A percentile compares a stretch with the other conserved stretches of the same genome.
Conservation (phyloP, 1,139 yeast genomes). For the Scheffersomyces stambukii region DNA sequence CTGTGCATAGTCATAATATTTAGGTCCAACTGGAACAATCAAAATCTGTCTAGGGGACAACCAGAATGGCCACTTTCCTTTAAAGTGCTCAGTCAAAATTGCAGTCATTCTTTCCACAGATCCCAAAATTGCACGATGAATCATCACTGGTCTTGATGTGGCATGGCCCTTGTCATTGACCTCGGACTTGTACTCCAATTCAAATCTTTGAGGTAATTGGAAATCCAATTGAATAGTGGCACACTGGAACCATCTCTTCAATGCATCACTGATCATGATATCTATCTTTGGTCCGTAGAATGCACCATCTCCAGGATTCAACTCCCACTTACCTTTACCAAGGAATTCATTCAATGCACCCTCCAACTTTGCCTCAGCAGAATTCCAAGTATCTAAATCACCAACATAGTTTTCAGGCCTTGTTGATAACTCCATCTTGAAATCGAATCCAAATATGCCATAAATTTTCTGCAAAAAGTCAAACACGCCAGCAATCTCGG, state of each 20-base stretch:
- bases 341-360: conserved; percentile 60
- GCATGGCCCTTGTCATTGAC: conserved; percentile 46
- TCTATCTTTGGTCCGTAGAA: conserved; percentile 99
- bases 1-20: conserved; percentile 85
- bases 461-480: conserved; percentile 77
- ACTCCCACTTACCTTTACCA: conserved; percentile 83
- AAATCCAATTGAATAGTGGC: conserved; percentile 97
- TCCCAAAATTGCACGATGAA: conserved; percentile 96
- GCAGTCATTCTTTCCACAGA: conserved; percentile 99
- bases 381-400: conserved; percentile 79
- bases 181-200: conserved; percentile 78
- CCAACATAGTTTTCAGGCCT: conserved; percentile 94
- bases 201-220: conserved; percentile 92
- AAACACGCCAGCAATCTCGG: conserved; percentile 75
- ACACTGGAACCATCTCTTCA: conserved; percentile 94
- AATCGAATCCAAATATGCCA: conserved; percentile 82
- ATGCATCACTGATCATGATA: conserved; percentile 86
- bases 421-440: conserved; percentile 86
- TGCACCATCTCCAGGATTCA: conserved; percentile 97
- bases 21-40: conserved; percentile 94
- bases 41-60: conserved; percentile 93
- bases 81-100: conserved; percentile 91
- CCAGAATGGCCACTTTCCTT: conserved; percentile 99
- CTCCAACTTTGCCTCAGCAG: conserved; percentile 77
- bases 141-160: conserved; percentile 82